Base-by-base conservation (phyloP, 1,284 basidiomycete species). In the Exobasidium cylindrosporum region DNA sequence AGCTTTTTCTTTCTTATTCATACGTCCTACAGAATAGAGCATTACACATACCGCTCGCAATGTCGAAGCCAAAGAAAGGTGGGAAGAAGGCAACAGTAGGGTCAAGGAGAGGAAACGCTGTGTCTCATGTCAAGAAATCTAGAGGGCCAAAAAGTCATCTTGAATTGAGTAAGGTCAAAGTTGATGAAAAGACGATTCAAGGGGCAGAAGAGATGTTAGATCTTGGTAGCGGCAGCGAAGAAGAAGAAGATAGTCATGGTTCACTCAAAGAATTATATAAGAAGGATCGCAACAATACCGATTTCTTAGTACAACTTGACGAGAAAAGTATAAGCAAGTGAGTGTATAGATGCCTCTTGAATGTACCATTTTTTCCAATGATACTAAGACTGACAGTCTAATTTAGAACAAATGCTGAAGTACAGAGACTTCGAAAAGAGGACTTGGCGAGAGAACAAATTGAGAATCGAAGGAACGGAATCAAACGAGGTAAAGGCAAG, bases 131-230 rank as follows among this genome's bases (percentile, higher is more conserved):
- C n/a, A n/a, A n/a, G n/a, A 40, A 40, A 40, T 7, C 35, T 7
- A 7, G 35, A 40, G 35, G 35, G 35, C 35, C 35, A 10, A 40
- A 40, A 40, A 40, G 35, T 40, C 35, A 40, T 40, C 35, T 40
- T 7, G 35, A 40, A 40, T 10, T 40, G 35, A 40, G 35, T 17
- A 40, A 40, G 35, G 17, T 17, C 17, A 17, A 40, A 7, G 35
- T 40, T 17, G 47, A 50, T 28, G 21, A 4, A 50, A 2, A 5
- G n/a, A 50, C 26, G 47, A 28, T 50, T 4, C n/a, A 28, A 50
- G 47, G 26, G 17, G 47, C 47, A 24, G 47, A 21, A 3, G 47
- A 50, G n/a, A 50, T 50, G 47, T 14, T 50, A 28, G 47, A 50
- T 50, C n/a, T 13, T 4, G 47, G 47, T 6, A 13, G 26, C 4